phyloP scores from a whole-genome alignment of 345 rosid species.

The Arabis alpina region DNA sequence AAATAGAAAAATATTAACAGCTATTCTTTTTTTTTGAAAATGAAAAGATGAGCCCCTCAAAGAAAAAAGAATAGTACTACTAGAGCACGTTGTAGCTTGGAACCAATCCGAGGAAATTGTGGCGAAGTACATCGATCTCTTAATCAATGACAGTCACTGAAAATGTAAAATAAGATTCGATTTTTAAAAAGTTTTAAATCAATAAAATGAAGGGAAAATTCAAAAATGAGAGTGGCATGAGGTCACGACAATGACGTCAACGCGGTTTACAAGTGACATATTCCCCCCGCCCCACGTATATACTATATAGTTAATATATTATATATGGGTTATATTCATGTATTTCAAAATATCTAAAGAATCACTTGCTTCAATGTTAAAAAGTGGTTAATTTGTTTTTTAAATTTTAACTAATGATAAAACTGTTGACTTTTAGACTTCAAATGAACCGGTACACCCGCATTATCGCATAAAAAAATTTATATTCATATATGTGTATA shows the following conservation, averaged over 20 bases:
- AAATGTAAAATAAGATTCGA: neutral
- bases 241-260: slow-evolving; percentile 27
- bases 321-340: no score
- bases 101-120: neutral
- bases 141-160: slow-evolving; percentile 7
- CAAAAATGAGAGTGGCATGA: slow-evolving; percentile 7
- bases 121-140: slow-evolving; percentile 9
- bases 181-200: neutral
- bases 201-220: neutral
- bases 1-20: no score
- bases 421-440: no score
- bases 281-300: neutral
- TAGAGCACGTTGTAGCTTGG: slow-evolving; percentile 15
- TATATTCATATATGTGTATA: no score
- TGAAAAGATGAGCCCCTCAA: neutral
- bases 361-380: no score
- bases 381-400: no score
- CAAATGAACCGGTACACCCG: no score
- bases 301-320: no score
- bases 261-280: slow-evolving; percentile 20
- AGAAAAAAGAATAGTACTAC: neutral
- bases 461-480: no score
- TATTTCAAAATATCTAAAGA: no score
- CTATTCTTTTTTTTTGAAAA: no score
- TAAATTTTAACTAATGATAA: no score